These are phyloP conservation scores for Rubroboletus pulcherrimus DNA, from an alignment of 768 basidiomycete genomes.

Conservation along the genomic window DNA sequence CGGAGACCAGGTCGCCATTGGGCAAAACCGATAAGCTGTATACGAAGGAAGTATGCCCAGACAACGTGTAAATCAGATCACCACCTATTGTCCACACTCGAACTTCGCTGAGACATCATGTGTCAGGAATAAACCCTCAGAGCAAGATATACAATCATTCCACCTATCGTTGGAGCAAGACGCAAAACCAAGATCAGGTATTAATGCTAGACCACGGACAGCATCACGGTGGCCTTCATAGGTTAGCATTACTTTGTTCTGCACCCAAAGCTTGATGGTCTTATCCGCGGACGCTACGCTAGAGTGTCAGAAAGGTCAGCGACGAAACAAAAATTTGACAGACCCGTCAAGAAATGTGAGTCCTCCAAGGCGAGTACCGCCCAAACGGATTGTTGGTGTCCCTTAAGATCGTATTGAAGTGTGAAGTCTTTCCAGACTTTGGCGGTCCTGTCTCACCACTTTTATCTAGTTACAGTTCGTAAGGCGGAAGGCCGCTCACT, in stretches of 20 bases:
- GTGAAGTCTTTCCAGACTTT: conserved; percentile 88
- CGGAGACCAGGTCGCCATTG: conserved; percentile 79
- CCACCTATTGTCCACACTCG: conserved; percentile 88
- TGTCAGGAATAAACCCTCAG: neutral
- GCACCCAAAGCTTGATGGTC: conserved; percentile 84
- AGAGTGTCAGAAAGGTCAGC: conserved; percentile 6
- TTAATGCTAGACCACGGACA: conserved; percentile 77
- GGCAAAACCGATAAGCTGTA: conserved; percentile 85
- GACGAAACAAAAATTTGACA: conserved; percentile 12
- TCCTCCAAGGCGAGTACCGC: conserved; percentile 79
- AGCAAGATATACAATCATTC: conserved; percentile 10
- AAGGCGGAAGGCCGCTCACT: conserved; percentile 44
- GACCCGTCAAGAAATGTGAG: conserved; percentile 79
- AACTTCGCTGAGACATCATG: conserved; percentile 60
- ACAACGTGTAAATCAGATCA: conserved; percentile 71
- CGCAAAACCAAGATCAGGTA: conserved; percentile 88
- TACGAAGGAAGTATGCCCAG: conserved; percentile 95
- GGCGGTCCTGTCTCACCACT: conserved; percentile 63
- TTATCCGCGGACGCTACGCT: conserved; percentile 86
- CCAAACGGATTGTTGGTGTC: conserved; percentile 92
- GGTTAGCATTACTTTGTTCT: conserved; percentile 68
- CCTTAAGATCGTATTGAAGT: conserved; percentile 68
- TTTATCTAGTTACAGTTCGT: neutral
- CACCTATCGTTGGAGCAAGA: conserved; percentile 95
- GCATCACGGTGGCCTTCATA: conserved; percentile 89